Conservation (phyloP, 2,329 filamentous ascomycete genomes). For the Ophiobolus disseminans region DNA sequence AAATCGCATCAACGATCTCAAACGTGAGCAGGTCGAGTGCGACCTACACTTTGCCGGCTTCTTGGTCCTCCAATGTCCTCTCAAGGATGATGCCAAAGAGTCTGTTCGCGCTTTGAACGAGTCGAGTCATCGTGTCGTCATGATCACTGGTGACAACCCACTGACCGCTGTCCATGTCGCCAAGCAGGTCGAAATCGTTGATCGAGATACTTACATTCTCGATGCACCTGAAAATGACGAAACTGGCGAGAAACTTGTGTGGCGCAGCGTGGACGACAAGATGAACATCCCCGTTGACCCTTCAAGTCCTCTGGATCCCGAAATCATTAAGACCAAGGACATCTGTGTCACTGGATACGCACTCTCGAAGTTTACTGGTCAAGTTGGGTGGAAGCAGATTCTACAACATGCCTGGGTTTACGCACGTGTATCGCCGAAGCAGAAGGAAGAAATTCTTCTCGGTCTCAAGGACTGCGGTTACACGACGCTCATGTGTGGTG, state of each 20-base stretch:
- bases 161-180: constrained; percentile 96
- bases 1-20: constrained; percentile 87
- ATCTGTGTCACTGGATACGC: constrained; percentile 96
- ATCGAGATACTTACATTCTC: constrained; percentile 91
- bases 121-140: constrained; percentile 96
- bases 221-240: constrained; percentile 92
- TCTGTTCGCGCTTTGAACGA: constrained; percentile 97
- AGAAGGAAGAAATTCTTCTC: constrained; percentile 98
- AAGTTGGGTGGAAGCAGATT: constrained; percentile 76
- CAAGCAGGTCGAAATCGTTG: constrained; percentile 94
- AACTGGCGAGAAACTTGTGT: constrained; percentile 81
- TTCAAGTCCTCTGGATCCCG: constrained; percentile 76
- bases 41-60: constrained; percentile 91
- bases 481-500: constrained; percentile 97
- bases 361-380: constrained; percentile 83
- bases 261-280: constrained; percentile 94
- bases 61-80: constrained; percentile 89
- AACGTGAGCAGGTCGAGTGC: constrained; percentile 89
- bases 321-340: constrained; percentile 85
- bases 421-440: constrained; percentile 95
- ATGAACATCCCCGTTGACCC: constrained; percentile 85
- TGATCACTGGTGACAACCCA: constrained; percentile 99
- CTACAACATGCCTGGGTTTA: constrained; percentile 96
- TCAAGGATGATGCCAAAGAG: constrained; percentile 95
- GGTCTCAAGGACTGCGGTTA: constrained; percentile 96